These are phyloP conservation scores for Acer saccharum DNA, from an alignment of 345 rosid genomes.

Conservation along the genomic window DNA sequence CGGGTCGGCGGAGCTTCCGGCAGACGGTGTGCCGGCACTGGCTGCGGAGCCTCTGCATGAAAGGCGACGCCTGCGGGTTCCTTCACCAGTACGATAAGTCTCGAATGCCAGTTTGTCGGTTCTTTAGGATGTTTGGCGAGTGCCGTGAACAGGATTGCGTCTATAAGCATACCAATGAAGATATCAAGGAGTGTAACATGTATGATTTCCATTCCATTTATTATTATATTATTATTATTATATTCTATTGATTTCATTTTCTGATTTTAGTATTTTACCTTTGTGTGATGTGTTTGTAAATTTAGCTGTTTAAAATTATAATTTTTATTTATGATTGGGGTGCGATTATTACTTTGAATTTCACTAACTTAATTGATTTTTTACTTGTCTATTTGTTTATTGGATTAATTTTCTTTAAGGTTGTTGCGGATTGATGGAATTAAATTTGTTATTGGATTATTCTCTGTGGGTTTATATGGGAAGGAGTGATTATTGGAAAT, in stretches of 20 bases:
- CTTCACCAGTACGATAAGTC: slow-evolving; percentile 98
- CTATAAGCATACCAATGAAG: slow-evolving; percentile 95
- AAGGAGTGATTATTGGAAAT: too few relatives aligned
- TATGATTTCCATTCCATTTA: slow-evolving; percentile 29
- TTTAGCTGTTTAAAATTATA: too few relatives aligned
- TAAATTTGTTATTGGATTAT: neutral
- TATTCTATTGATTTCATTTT: neutral
- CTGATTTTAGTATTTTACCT: neutral
- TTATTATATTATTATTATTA: neutral
- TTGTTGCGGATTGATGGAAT: neutral
- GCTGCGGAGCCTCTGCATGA: slow-evolving; percentile 98
- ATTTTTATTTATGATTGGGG: too few relatives aligned
- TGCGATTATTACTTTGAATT: too few relatives aligned
- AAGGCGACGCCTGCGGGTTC: slow-evolving; percentile 98
- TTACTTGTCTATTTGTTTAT: too few relatives aligned
- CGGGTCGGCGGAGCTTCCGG: slow-evolving; percentile 85
- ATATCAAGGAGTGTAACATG: slow-evolving; percentile 99
- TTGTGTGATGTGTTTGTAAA: neutral
- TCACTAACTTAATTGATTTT: too few relatives aligned
- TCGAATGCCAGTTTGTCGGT: slow-evolving; percentile 95
- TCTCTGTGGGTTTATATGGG: too few relatives aligned
- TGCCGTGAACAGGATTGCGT: slow-evolving; percentile 99
- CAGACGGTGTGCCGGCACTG: slow-evolving; percentile 99
- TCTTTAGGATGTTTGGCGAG: slow-evolving; percentile 87
- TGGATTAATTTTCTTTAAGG: neutral